A percentile compares a stretch with the other conserved stretches of the same genome.
Evolutionary conservation across 1,284 basidiomycete genomes (phyloP).

Genomic region (Coniferiporia sulphurascens): DNA sequence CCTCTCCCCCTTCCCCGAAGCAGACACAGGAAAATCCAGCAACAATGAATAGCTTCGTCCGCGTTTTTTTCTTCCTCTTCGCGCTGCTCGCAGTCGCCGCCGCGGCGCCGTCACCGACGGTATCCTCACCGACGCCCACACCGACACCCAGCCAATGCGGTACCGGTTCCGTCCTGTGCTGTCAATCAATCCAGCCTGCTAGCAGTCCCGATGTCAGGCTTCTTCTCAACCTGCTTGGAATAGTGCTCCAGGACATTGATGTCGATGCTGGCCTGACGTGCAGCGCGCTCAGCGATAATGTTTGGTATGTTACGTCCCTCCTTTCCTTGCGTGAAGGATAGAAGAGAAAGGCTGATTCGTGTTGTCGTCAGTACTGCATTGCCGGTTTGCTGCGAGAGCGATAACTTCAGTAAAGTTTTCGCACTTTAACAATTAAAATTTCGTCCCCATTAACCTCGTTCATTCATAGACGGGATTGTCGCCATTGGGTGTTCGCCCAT

Average conservation of each 20-base stretch:
- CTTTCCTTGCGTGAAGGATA: background rate
- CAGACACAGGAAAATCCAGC: no score
- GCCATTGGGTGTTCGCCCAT: conserved; percentile 37
- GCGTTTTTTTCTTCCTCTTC: conserved; percentile 20
- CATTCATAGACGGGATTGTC: conserved; percentile 31
- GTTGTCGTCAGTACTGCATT: conserved; percentile 17
- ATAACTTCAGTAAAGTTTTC: conserved; percentile 22
- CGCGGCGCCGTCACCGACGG: conserved; percentile 11
- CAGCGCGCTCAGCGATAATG: conserved; percentile 23
- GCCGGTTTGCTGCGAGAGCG: conserved; percentile 30
- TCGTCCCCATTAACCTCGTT: conserved; percentile 1
- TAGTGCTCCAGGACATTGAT: conserved; percentile 22
- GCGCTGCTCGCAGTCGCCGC: conserved; percentile 22
- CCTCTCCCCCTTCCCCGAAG: background rate
- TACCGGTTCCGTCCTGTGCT: conserved; percentile 29
- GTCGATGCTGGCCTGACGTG: conserved; percentile 27
- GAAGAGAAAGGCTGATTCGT: background rate
- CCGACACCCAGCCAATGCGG: conserved; percentile 23
- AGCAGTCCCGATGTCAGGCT: background rate
- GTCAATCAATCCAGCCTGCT: conserved; percentile 26
- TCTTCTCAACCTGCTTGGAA: conserved; percentile 22
- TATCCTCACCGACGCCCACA: background rate
- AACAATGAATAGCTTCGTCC: conserved; percentile 19
- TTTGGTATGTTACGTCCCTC: conserved; percentile 19
- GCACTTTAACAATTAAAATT: background rate